Evolutionary conservation across 306 rosid species (phyloP), one percentile per base, ranked within the genome.

Genomic region (Heteromeles arbutifolia): DNA sequence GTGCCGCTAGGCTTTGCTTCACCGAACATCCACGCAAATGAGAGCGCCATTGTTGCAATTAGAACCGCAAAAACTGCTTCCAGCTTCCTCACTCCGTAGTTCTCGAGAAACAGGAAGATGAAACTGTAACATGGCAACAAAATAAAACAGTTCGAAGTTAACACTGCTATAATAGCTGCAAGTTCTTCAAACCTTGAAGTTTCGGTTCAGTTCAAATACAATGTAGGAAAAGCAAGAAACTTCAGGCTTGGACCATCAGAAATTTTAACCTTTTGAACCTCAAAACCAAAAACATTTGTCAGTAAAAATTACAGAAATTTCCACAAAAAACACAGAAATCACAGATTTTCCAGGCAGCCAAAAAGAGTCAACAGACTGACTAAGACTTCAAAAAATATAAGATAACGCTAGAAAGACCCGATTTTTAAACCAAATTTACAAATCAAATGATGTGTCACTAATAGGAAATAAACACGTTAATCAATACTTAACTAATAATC

Each of bases 11-110:
- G 99, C 81, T 87, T 90, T 45, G 99, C 81, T 81, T 96, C 87
- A 10, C 97, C 98, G 83, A 92, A 96, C 98, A 96, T 92, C 99
- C 99, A 96, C 1, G 99, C 99, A 84, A 96, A 96, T 21, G 99
- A 78, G 44, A 96, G 18, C 8, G 93, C 99, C 99, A 96, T 96
- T 19, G 87, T 69, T 14, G 84, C 99, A 77, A 96, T 96, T 3
- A 96, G 96, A 75, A 96, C 87, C 26, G 98, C 98, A 28, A 96
- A 96, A 77, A 90, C 93, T 4, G 97, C 97, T 80, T 96, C 99
- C 83, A 96, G 79, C 82, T 92, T 96, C 89, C 98, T 85, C 82
- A 92, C 99, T 25, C 99, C 99, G 74, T 96, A 96, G 77, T 90
- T 96, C 91, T 95, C 99, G 70, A 92, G 91, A 53, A 96, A 85